These are phyloP conservation scores for Fomitopsis palustris DNA, from an alignment of 1,284 basidiomycete genomes.

Conservation along the genomic window DNA sequence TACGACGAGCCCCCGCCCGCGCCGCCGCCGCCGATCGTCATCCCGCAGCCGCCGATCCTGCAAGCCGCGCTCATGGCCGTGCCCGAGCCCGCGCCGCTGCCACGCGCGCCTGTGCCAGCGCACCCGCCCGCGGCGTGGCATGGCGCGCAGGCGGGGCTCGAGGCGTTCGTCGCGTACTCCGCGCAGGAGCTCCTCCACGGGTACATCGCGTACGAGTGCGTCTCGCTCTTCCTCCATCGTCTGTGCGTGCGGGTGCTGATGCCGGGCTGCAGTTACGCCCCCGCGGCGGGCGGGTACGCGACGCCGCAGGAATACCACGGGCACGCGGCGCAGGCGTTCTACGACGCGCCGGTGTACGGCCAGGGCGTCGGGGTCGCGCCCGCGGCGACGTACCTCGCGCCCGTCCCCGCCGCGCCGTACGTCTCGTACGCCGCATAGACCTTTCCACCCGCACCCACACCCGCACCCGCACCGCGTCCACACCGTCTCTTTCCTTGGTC, in stretches of 20 bases:
- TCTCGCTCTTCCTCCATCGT: neutral
- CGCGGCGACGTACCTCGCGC: neutral
- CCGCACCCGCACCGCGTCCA: too few relatives aligned
- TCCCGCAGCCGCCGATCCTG: conserved; percentile 17
- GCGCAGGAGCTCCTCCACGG: neutral
- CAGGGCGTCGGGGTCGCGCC: conserved; percentile 1
- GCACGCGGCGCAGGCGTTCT: neutral
- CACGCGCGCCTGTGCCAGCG: neutral
- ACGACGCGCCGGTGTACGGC: neutral
- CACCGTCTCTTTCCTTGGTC: too few relatives aligned
- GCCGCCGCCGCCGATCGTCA: conserved; percentile 13
- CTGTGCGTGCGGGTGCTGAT: neutral
- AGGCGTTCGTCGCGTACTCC: neutral
- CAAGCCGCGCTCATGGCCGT: neutral
- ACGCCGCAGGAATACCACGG: neutral
- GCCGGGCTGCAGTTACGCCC: neutral
- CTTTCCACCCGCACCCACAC: neutral
- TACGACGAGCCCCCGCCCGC: conserved; percentile 4
- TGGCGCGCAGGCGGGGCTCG: neutral
- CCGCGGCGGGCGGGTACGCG: neutral
- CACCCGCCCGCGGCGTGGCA: neutral
- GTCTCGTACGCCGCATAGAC: neutral
- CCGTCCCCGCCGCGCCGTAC: neutral
- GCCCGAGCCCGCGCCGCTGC: neutral
- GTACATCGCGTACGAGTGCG: neutral